These are phyloP conservation scores for Taphrina deformans DNA, from an alignment of 1,139 yeast genomes.

Conservation along the genomic window DNA sequence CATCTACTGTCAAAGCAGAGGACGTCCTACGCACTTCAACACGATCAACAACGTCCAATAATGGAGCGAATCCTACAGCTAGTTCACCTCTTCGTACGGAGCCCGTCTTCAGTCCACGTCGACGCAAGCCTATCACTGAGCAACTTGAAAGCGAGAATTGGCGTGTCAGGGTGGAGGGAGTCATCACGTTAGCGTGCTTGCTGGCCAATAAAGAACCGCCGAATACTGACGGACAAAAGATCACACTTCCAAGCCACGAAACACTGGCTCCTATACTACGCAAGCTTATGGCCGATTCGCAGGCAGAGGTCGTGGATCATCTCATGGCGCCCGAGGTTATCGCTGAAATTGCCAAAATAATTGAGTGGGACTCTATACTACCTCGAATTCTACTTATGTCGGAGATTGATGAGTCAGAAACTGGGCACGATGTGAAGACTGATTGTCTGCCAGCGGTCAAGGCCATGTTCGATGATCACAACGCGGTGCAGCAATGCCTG, in stretches of 20 bases:
- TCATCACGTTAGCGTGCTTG: conserved; percentile 35
- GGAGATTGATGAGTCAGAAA: conserved; percentile 35
- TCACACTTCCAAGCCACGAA: conserved; percentile 31
- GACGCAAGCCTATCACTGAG: conserved; percentile 32
- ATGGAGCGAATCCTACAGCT: background rate
- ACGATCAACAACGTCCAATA: conserved; percentile 12
- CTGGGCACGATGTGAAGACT: conserved; percentile 32
- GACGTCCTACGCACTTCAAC: conserved; percentile 17
- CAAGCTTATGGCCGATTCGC: conserved; percentile 34
- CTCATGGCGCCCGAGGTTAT: conserved; percentile 37
- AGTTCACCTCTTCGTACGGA: conserved; percentile 12
- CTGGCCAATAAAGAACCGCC: conserved; percentile 35
- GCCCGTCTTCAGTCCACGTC: conserved; percentile 5
- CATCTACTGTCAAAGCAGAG: conserved; percentile 2
- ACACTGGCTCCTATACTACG: conserved; percentile 32
- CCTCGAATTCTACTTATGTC: conserved; percentile 36
- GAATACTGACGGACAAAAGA: conserved; percentile 29
- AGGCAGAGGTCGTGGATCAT: conserved; percentile 36
- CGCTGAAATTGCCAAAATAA: conserved; percentile 30
- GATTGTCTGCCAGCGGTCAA: conserved; percentile 36
- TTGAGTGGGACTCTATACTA: conserved; percentile 34
- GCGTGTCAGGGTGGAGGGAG: conserved; percentile 35
- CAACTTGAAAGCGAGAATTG: conserved; percentile 35
- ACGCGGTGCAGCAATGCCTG: conserved; percentile 30
- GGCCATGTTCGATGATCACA: conserved; percentile 25